Evolutionary conservation across 441 rosid species (phyloP).

Genomic region (Populus tomentosa): DNA sequence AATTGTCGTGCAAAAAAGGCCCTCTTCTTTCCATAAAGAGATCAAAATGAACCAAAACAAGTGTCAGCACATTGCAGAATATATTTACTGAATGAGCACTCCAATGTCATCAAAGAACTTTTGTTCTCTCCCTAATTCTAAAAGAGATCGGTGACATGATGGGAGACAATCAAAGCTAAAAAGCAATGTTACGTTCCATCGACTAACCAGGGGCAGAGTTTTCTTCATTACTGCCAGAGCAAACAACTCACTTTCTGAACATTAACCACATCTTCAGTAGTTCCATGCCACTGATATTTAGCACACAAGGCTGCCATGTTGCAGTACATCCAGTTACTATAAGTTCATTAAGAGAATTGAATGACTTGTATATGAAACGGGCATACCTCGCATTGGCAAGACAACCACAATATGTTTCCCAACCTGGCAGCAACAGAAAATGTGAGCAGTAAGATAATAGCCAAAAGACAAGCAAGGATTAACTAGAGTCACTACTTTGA

Average conservation of each 20-base stretch:
- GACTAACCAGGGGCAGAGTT: neutral
- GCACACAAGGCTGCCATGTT: neutral
- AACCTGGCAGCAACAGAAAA: conserved; percentile 20
- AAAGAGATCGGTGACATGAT: neutral
- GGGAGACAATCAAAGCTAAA: too few species aligned
- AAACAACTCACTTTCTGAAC: neutral
- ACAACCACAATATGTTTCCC: conserved; percentile 1
- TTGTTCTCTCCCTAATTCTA: neutral
- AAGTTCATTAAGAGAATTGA: neutral
- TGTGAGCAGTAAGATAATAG: neutral
- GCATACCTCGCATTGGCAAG: conserved; percentile 23
- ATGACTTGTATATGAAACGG: neutral
- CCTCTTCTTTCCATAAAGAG: neutral
- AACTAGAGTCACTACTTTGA: neutral
- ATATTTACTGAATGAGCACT: neutral
- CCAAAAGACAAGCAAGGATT: neutral
- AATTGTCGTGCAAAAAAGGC: neutral
- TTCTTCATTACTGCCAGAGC: neutral
- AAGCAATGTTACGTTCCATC: neutral
- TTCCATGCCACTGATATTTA: neutral
- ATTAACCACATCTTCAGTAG: neutral
- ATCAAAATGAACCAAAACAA: neutral
- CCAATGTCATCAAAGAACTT: neutral
- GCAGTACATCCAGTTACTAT: neutral
- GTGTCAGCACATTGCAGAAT: neutral